phyloP scores from a whole-genome alignment of 2,329 filamentous ascomycete genomes.

The Ceratocystis lukuohia region DNA sequence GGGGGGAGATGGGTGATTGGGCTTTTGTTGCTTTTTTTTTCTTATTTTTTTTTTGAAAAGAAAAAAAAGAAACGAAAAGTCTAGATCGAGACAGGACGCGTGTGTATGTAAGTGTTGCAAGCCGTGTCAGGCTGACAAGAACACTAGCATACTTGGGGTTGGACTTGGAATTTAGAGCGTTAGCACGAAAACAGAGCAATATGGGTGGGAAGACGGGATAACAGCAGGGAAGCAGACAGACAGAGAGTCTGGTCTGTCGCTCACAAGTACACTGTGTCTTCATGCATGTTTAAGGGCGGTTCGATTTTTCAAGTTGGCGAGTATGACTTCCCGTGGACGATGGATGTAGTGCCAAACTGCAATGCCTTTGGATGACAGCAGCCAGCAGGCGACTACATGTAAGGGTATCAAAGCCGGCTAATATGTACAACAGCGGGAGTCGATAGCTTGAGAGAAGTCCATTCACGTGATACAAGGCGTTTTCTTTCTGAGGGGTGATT shows the following conservation, averaged over 20 bases:
- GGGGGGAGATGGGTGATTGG: background rate
- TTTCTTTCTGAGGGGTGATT: background rate
- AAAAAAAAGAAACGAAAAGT: background rate
- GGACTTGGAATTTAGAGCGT: too few relatives aligned
- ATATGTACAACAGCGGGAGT: background rate
- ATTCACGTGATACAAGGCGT: background rate
- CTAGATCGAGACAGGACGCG: background rate
- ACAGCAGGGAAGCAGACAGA: too few relatives aligned
- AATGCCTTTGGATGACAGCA: background rate
- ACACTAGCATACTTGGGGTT: too few relatives aligned
- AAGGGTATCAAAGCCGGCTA: background rate
- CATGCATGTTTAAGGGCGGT: background rate
- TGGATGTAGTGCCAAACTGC: background rate
- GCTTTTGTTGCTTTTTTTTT: background rate
- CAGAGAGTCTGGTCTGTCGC: background rate
- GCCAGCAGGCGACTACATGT: background rate
- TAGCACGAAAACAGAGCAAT: too few relatives aligned
- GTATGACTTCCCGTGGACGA: background rate
- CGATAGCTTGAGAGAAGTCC: background rate
- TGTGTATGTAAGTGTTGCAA: background rate
- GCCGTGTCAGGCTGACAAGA: constrained; percentile 1
- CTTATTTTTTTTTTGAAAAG: too few relatives aligned
- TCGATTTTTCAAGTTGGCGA: background rate
- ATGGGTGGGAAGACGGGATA: background rate
- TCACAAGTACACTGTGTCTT: background rate